Conservation (phyloP, 2,329 filamentous ascomycete species). For the Onygenales sp. region DNA sequence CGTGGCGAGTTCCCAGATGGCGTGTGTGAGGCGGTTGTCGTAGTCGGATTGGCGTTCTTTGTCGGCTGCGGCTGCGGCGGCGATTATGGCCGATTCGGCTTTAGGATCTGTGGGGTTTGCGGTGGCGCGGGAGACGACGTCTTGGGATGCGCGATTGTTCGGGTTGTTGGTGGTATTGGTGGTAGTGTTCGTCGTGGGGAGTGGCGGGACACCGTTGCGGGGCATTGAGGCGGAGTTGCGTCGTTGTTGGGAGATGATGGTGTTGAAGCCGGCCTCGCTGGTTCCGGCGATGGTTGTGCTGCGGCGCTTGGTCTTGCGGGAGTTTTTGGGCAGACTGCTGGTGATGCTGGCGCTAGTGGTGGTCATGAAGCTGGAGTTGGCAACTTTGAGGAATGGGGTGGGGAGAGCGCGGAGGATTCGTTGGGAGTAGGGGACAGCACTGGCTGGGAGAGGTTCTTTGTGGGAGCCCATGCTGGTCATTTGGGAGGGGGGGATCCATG, state of each 20-base stretch:
- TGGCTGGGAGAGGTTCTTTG: constrained; percentile 66
- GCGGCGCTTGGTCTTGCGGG: constrained; percentile 37
- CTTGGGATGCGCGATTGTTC: constrained; percentile 10
- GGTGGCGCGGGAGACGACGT: constrained; percentile 8
- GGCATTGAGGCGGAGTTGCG: constrained; percentile 12
- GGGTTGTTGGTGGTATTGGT: background rate
- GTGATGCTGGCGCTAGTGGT: constrained; percentile 81
- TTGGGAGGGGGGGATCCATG: constrained; percentile 94
- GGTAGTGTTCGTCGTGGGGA: too few species aligned
- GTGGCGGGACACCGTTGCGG: constrained; percentile 8
- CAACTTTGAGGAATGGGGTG: constrained; percentile 82
- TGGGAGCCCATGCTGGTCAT: constrained; percentile 70
- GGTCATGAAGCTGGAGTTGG: constrained; percentile 91
- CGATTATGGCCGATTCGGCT: constrained; percentile 31
- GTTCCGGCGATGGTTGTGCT: constrained; percentile 6
- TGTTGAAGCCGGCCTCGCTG: constrained; percentile 11
- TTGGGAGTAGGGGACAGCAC: constrained; percentile 79
- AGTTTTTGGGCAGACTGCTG: constrained; percentile 61
- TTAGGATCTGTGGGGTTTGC: constrained; percentile 7
- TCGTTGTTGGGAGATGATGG: constrained; percentile 15
- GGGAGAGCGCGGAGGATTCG: constrained; percentile 82
- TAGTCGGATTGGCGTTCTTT: constrained; percentile 45
- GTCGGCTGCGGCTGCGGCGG: constrained; percentile 48
- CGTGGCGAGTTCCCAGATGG: constrained; percentile 90
- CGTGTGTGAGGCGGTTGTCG: constrained; percentile 76